phyloP scores from a whole-genome alignment of 1,139 yeast genomes.

The Candida dubliniensis region DNA sequence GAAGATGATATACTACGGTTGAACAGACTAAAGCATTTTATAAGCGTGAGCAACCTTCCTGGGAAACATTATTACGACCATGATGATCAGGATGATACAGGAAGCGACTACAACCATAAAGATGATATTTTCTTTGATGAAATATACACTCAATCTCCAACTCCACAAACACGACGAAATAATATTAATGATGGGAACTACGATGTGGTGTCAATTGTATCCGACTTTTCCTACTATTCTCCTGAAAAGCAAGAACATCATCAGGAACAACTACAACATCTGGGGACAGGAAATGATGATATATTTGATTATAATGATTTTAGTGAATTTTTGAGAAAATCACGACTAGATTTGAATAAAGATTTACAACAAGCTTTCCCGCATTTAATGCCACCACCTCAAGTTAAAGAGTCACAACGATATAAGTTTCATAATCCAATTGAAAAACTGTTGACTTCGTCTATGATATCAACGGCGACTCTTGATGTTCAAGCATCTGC shows the following conservation, averaged over 20 bases:
- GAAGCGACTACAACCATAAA: slow-evolving; percentile 5
- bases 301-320: slow-evolving; percentile 25
- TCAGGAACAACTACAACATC: too few relatives aligned
- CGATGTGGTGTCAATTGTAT: slow-evolving; percentile 26
- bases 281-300: slow-evolving; percentile 12
- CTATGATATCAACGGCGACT: slow-evolving; percentile 28
- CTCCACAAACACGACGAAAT: slow-evolving; percentile 11
- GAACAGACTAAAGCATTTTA: slow-evolving; percentile 28
- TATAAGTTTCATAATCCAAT: slow-evolving; percentile 43
- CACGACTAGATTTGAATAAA: slow-evolving; percentile 27
- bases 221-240: slow-evolving; percentile 29
- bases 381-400: slow-evolving; percentile 22
- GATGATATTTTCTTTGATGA: slow-evolving; percentile 10
- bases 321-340: slow-evolving; percentile 35
- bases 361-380: slow-evolving; percentile 33
- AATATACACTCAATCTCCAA: slow-evolving; percentile 11
- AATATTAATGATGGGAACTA: slow-evolving; percentile 10
- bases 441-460: slow-evolving; percentile 18
- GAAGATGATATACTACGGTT: slow-evolving; percentile 21
- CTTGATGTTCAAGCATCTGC: slow-evolving; percentile 19
- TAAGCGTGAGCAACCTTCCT: slow-evolving; percentile 16
- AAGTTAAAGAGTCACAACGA: slow-evolving; percentile 2
- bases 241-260: slow-evolving; percentile 18
- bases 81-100: slow-evolving; percentile 1
- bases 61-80: slow-evolving; percentile 4